A percentile compares a stretch with the other conserved stretches of the same genome.
Conservation (phyloP, 345 rosid genomes). For the Eucalyptus sideroxylon region DNA sequence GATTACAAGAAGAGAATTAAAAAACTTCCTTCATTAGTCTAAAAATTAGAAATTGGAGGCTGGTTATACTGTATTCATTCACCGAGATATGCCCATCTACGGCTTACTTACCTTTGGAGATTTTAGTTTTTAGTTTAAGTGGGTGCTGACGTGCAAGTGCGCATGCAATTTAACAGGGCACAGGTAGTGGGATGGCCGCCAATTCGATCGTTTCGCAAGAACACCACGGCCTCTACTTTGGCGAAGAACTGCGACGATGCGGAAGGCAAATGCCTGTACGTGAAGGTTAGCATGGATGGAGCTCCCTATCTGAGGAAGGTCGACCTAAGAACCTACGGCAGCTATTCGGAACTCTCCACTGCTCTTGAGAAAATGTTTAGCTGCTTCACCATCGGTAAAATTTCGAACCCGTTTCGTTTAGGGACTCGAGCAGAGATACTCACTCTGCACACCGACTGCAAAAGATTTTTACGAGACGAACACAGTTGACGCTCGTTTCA, state of each 20-base stretch:
- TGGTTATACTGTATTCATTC: background rate
- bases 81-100: background rate
- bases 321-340: conserved; percentile 24
- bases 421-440: background rate
- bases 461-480: background rate
- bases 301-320: conserved; percentile 52
- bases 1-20: background rate
- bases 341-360: conserved; percentile 24
- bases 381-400: conserved; percentile 44
- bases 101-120: background rate
- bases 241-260: conserved; percentile 28
- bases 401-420: background rate
- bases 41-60: background rate
- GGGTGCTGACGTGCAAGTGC: background rate
- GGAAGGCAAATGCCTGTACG: conserved; percentile 35
- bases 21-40: background rate
- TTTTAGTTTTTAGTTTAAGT: background rate
- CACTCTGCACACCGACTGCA: background rate
- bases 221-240: conserved; percentile 28
- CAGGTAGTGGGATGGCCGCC: conserved; percentile 73
- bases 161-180: conserved; percentile 19
- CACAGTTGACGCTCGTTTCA: background rate
- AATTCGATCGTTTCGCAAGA: conserved; percentile 42
- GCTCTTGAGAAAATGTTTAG: conserved; percentile 55
- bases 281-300: conserved; percentile 63